These are phyloP conservation scores for Parathielavia hyrcaniae DNA, from an alignment of 495 filamentous ascomycete genomes.

Conservation along the genomic window DNA sequence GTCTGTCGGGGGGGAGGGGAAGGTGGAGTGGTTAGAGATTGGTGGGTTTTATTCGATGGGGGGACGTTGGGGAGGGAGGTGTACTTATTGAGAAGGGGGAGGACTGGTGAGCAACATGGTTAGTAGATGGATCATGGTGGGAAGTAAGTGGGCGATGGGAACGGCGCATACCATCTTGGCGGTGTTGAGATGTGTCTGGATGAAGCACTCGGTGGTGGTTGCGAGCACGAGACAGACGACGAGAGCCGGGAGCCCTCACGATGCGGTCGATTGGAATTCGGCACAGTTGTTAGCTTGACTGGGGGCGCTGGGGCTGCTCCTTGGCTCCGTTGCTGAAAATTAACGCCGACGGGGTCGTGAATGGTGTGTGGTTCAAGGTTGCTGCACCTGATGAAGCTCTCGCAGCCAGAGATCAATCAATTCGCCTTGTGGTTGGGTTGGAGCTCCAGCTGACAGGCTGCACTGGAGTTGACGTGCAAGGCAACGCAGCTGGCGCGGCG, in stretches of 20 bases:
- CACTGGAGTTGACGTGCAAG: constrained; percentile 27
- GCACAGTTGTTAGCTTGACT: background rate
- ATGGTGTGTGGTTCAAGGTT: constrained; percentile 12
- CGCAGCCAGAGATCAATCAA: background rate
- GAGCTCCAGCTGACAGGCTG: constrained; percentile 26
- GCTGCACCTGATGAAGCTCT: constrained; percentile 18
- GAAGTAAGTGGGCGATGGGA: background rate
- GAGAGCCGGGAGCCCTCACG: background rate
- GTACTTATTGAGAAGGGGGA: constrained; percentile 88
- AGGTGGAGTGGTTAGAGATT: constrained; percentile 6
- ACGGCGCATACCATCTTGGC: constrained; percentile 27
- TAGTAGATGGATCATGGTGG: constrained; percentile 14
- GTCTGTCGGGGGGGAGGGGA: constrained; percentile 62
- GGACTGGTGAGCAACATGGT: constrained; percentile 40
- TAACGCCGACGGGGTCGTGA: background rate
- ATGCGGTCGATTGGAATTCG: background rate
- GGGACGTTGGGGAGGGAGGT: constrained; percentile 7
- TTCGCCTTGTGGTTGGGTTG: constrained; percentile 10
- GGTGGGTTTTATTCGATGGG: constrained; percentile 5
- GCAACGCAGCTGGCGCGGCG: constrained; percentile 41
- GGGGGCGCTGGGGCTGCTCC: background rate
- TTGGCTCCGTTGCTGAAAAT: background rate
- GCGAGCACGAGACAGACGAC: background rate
- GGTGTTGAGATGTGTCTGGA: constrained; percentile 9
- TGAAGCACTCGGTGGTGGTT: constrained; percentile 8